Conservation (phyloP, 2,329 filamentous ascomycete species). For the Eutypa lata region DNA sequence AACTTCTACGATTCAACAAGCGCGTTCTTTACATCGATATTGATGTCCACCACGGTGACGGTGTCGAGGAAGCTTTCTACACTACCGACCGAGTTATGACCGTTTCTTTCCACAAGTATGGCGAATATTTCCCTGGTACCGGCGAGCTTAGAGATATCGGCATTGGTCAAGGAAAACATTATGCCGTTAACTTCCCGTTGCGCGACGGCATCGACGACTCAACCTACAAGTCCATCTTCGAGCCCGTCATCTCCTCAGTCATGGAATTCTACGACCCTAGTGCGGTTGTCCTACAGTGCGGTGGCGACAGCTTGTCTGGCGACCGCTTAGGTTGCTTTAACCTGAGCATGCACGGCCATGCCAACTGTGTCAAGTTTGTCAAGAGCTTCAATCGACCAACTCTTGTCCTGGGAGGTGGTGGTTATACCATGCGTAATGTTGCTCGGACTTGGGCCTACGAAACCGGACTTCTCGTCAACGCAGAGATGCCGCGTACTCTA, state of each 20-base stretch:
- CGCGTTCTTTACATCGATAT: conserved; percentile 98
- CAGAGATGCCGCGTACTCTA: conserved; percentile 76
- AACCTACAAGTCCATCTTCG: conserved; percentile 88
- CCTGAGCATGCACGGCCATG: conserved; percentile 92
- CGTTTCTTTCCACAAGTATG: conserved; percentile 93
- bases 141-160: conserved; percentile 84
- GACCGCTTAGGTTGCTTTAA: conserved; percentile 97
- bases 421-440: conserved; percentile 96
- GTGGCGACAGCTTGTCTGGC: conserved; percentile 89
- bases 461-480: conserved; percentile 83
- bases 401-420: conserved; percentile 90
- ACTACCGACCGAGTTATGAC: conserved; percentile 92
- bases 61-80: conserved; percentile 90
- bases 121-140: conserved; percentile 92
- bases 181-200: conserved; percentile 86
- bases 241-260: conserved; percentile 81
- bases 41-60: conserved; percentile 90
- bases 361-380: conserved; percentile 88
- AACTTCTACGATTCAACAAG: conserved; percentile 84
- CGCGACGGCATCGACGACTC: conserved; percentile 88
- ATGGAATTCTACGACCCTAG: conserved; percentile 86
- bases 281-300: conserved; percentile 93
- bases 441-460: conserved; percentile 97
- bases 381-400: conserved; percentile 83
- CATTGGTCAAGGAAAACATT: conserved; percentile 83